Base-by-base conservation (phyloP, 2,329 filamentous ascomycete genomes). In the Aquanectria penicillioides region DNA sequence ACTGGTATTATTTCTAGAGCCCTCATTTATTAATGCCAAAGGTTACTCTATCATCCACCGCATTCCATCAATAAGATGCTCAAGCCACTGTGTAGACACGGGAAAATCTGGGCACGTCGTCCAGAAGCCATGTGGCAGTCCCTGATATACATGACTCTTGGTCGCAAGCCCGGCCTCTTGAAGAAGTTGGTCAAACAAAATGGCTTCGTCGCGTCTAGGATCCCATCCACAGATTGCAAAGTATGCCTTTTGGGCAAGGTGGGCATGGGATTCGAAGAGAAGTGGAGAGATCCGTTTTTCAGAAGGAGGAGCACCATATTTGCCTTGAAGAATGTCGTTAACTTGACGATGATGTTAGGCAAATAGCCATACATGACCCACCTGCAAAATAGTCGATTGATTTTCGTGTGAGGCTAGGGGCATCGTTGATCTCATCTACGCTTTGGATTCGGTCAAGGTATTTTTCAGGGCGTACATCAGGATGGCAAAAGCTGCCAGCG, bases 201-300 rank as follows among this genome's bases (percentile, higher is more conserved):
- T 70, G 2, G 76, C 80, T 61, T 84, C 81, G 40, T 84, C 81
- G 15, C 81, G 71, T 44, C 81, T 63, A 1, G 81, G 80, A 68
- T 83, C 82, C 60, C 77, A 67, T 0, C 81, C 81, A 26, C 77
- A 80, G 15, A 83, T 75, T 62, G 81, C 77, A 63, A 83, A 81
- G 57, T 77, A 79, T 0, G 78, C 76, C 56, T 71, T 74, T 6
- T 65, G 50, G 5, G 71, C 69, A 28, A 75, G 67, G 15, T 59
- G 43, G 6, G 65, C 66, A 48, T 76, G 73, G 0, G 70, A 74
- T 7, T 73, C 68, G 33, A 75, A 72, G 0, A 74, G 63, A 2
- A 75, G 64, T 25, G 76, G 77, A 0, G 80, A 79, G 4, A 79
- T 70, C 0, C 74, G 74, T 25, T 71, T 71, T 53, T 81, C 80